phyloP scores from a whole-genome alignment of 106 monocot genomes.

The Phalaenopsis equestris region DNA sequence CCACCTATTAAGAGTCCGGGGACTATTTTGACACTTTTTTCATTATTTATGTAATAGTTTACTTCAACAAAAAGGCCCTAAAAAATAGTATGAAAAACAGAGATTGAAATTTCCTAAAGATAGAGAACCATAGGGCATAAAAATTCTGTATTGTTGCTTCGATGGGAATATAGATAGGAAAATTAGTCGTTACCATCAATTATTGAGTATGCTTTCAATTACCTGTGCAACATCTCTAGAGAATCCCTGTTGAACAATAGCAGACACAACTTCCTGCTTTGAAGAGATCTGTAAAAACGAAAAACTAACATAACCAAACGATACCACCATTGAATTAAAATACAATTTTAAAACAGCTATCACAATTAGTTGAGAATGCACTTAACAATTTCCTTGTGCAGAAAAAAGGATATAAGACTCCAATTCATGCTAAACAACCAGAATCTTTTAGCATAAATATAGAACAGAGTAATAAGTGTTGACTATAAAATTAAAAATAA shows the following conservation, averaged over 20 bases:
- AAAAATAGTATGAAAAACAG: too few relatives aligned
- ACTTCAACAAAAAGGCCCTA: too few relatives aligned
- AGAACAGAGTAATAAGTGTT: too few relatives aligned
- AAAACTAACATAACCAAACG: neutral
- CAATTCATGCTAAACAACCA: neutral
- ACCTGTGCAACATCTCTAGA: slow-evolving; percentile 86
- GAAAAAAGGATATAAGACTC: neutral
- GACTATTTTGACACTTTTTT: too few relatives aligned
- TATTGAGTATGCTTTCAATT: neutral
- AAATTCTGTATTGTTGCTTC: too few relatives aligned
- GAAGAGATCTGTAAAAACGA: slow-evolving; percentile 53
- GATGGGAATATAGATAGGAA: too few relatives aligned
- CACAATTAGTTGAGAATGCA: neutral
- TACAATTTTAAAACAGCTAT: neutral
- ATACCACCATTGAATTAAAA: neutral
- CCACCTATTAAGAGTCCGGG: too few relatives aligned
- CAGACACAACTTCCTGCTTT: slow-evolving; percentile 55
- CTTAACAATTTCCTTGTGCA: neutral
- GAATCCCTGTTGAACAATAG: slow-evolving; percentile 73
- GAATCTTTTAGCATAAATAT: too few relatives aligned
- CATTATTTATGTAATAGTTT: too few relatives aligned
- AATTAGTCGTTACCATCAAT: neutral
- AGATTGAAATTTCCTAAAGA: too few relatives aligned
- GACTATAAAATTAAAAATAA: too few relatives aligned
- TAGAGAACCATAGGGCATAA: too few relatives aligned